Conservation (phyloP, 2,329 filamentous ascomycete genomes). For the Paradendryphiella salina region DNA sequence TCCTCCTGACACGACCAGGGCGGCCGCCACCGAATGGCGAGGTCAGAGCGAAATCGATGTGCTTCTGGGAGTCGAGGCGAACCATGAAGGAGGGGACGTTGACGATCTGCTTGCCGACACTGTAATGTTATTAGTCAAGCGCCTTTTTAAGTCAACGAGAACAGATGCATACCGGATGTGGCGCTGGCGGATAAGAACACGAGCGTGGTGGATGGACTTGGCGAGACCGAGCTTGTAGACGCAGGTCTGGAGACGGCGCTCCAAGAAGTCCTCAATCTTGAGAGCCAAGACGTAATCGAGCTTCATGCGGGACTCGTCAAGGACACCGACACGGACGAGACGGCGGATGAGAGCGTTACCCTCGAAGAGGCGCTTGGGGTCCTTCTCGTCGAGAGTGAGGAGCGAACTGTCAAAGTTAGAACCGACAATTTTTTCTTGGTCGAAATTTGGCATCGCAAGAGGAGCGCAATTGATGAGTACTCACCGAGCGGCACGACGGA, state of each 20-base stretch:
- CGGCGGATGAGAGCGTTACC: conserved; percentile 99
- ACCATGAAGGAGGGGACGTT: conserved; percentile 99
- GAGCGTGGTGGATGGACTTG: conserved; percentile 99
- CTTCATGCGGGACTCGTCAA: conserved; percentile 99
- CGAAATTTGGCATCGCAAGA: conserved; percentile 10
- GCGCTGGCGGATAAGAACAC: conserved; percentile 98
- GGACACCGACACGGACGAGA: conserved; percentile 98
- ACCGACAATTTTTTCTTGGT: neutral
- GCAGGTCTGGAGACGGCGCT: conserved; percentile 99
- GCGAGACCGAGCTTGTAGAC: conserved; percentile 99
- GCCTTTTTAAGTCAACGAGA: neutral
- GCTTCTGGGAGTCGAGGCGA: conserved; percentile 99
- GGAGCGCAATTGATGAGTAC: conserved; percentile 38
- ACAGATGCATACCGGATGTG: conserved; percentile 74
- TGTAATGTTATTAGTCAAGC: conserved; percentile 37
- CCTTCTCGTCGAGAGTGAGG: conserved; percentile 99
- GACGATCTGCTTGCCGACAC: conserved; percentile 99
- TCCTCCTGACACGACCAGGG: conserved; percentile 96
- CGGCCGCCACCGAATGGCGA: conserved; percentile 98
- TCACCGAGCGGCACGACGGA: conserved; percentile 99
- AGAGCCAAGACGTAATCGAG: conserved; percentile 99
- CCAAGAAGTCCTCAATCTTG: conserved; percentile 99
- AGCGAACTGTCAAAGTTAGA: conserved; percentile 73
- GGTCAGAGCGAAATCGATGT: conserved; percentile 98
- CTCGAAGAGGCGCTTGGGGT: conserved; percentile 99